Conservation (phyloP, 2,329 filamentous ascomycete genomes). For the Diplodia scrobiculata region DNA sequence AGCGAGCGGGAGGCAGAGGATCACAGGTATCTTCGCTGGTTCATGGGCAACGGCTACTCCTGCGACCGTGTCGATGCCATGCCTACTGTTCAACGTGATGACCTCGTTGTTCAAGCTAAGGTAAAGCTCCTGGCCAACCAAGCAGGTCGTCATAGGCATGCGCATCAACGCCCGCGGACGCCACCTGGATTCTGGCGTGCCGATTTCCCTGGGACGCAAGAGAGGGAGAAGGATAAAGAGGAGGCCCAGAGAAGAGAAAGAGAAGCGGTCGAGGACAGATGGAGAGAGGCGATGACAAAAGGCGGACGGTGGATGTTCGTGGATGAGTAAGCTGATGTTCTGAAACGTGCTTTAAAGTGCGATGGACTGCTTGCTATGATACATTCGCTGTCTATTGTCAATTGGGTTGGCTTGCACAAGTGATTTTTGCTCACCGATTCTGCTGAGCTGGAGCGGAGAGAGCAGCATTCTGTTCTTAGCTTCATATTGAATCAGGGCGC, state of each 20-base stretch:
- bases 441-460: neutral
- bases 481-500: neutral
- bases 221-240: slow-evolving; percentile 65
- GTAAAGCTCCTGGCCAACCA: slow-evolving; percentile 71
- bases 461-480: neutral
- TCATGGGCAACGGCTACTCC: slow-evolving; percentile 52
- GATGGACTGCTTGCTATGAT: neutral
- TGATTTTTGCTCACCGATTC: neutral
- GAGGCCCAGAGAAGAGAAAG: slow-evolving; percentile 66
- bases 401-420: neutral
- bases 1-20: slow-evolving; percentile 39
- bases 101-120: slow-evolving; percentile 74
- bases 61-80: slow-evolving; percentile 50
- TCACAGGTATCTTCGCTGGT: slow-evolving; percentile 55
- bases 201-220: slow-evolving; percentile 88
- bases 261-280: slow-evolving; percentile 69
- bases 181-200: slow-evolving; percentile 89
- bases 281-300: slow-evolving; percentile 76
- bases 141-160: slow-evolving; percentile 75
- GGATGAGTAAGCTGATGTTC: slow-evolving; percentile 62
- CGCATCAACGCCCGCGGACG: slow-evolving; percentile 68
- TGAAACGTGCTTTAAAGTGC: neutral
- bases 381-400: neutral
- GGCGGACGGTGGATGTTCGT: slow-evolving; percentile 78
- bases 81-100: slow-evolving; percentile 62